Evolutionary conservation across 2,329 filamentous ascomycete genomes (phyloP), one percentile per base, ranked within the genome.

Genomic region (Nigrospora sphaerica): DNA sequence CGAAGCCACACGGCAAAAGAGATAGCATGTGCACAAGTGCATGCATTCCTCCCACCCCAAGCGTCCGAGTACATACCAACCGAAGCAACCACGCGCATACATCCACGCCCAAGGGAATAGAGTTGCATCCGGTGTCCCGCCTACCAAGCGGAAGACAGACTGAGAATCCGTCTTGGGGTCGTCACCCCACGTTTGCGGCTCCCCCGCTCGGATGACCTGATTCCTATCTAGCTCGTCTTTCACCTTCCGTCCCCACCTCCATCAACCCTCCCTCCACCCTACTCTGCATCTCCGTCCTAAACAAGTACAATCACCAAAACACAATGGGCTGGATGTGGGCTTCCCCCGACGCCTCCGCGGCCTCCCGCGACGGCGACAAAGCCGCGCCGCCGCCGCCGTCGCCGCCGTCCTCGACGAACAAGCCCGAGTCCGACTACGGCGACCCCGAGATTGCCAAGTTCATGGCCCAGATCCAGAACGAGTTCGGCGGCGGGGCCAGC

Each of bases 271-370:
- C 34, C 34, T 12, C 16, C 34, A 10, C 6, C 2, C 34, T n/a
- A 7, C 23, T 36, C 34, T n/a, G 14, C 34, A n/a, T 36, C 16
- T n/a, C 14, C 12, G 14, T n/a, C 34, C 6, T n/a, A 14, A 12
- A 36, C 2, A 36, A 36, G 14, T 17, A 36, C 16, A 36, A 36
- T n/a, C 23, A 10, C 23, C 23, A 28, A 7, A 28, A 7, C 33
- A 50, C 36, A 47, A 84, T 84, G 80, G 79, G 78, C 53, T 84
- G 80, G 80, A 67, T 81, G 51, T 83, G 78, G 77, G 69, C 74
- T 49, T 69, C 66, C 6, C 52, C 67, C 23, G 31, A 55, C 37
- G 39, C 60, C 16, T 42, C 54, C 14, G 61, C 63, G 53, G 51
- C 51, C 32, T 32, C 60, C 56, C 32, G 17, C 57, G 45, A 52